Evolutionary conservation across 106 monocot genomes (phyloP).

Genomic region (Ottelia alismoides): DNA sequence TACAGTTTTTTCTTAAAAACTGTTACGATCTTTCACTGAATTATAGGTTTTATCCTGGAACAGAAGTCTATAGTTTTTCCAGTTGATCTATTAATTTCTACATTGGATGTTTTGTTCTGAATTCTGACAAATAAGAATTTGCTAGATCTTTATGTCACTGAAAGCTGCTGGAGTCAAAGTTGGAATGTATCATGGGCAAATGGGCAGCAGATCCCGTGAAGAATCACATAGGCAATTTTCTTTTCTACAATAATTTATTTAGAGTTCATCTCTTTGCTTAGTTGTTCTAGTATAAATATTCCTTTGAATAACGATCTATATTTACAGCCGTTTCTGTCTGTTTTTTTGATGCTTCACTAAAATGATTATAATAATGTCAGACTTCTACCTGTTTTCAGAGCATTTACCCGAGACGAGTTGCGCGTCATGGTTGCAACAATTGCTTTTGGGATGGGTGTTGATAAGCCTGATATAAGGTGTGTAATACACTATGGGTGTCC

Average conservation of each 20-base stretch:
- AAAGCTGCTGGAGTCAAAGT: conserved; percentile 47
- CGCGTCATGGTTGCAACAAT: conserved; percentile 95
- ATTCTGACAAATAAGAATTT: too few species aligned
- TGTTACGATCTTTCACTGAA: too few species aligned
- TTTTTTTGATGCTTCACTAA: not conserved
- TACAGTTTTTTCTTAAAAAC: too few species aligned
- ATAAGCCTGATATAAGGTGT: conserved; percentile 91
- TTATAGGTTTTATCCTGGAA: too few species aligned
- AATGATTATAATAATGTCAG: not conserved
- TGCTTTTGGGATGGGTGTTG: conserved; percentile 99
- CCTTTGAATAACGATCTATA: too few species aligned
- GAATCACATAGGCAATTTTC: conserved; percentile 74
- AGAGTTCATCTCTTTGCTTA: not conserved
- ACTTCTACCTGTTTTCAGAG: too few species aligned
- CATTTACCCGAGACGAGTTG: conserved; percentile 82
- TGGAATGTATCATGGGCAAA: conserved; percentile 90
- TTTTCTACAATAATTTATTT: too few species aligned
- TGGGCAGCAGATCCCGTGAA: conserved; percentile 79
- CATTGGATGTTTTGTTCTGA: too few species aligned
- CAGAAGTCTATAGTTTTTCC: too few species aligned
- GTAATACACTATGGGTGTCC: conserved; percentile 99
- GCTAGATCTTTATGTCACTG: conserved; percentile 50
- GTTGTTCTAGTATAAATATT: too few species aligned
- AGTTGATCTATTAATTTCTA: too few species aligned
- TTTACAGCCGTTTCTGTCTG: not conserved